phyloP scores from a whole-genome alignment of 148 eudicot genomes.

The Silene uniflora region DNA sequence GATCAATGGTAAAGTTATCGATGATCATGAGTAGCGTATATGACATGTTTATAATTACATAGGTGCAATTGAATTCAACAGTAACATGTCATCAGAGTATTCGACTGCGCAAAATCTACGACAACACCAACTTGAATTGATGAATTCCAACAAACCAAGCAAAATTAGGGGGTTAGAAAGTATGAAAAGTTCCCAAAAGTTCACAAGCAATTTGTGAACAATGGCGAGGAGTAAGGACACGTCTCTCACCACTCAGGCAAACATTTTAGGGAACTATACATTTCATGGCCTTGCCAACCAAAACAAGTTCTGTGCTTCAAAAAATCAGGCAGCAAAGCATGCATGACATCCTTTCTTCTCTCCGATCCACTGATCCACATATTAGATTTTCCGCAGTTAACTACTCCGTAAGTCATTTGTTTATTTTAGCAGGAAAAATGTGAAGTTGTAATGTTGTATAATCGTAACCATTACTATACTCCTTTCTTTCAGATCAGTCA shows the following conservation, averaged over 20 bases:
- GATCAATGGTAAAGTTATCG: neutral
- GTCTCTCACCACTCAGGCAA: neutral
- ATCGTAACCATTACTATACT: too few relatives aligned
- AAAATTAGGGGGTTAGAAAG: neutral
- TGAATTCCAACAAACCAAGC: neutral
- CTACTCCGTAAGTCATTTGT: too few relatives aligned
- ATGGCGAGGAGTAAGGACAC: slow-evolving; percentile 10
- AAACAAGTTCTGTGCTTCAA: slow-evolving; percentile 7
- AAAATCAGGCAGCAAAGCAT: neutral
- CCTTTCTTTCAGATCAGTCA: too few relatives aligned
- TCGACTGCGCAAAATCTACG: too few relatives aligned
- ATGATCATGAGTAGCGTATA: too few relatives aligned
- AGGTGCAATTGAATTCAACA: neutral
- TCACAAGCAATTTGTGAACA: neutral
- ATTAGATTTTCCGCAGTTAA: too few relatives aligned
- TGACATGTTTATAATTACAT: too few relatives aligned
- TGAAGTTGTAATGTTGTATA: neutral
- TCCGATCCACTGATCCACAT: too few relatives aligned
- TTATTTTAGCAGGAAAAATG: neutral
- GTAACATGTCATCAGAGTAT: too few relatives aligned
- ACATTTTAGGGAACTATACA: neutral
- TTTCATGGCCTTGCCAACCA: neutral
- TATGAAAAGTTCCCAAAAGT: neutral
- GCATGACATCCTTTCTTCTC: neutral
- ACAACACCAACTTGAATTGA: neutral